Base-by-base conservation (phyloP, 1,139 yeast species). In the Diutina scorzettiae region DNA sequence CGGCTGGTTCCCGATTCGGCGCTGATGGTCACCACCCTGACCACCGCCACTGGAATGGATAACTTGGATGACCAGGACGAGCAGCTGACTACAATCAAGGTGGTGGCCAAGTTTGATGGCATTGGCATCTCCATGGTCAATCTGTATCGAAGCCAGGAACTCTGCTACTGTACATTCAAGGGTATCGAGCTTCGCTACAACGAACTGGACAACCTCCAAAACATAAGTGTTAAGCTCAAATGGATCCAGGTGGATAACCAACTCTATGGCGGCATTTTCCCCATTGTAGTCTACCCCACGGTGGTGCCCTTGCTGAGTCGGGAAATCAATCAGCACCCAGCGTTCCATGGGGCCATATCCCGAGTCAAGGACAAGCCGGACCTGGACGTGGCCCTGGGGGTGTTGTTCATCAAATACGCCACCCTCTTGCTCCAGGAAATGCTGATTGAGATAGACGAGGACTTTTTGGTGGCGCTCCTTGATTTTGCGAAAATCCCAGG, bases 191-290 rank as follows among this genome's bases (percentile, higher is more conserved):
- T 89, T 28, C 70, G 84, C 42, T 86, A 82, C 58, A 82, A 82
- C 53, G 91, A 85, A 49, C 83, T 96, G 0, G 94, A 86, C 41
- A 60, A 85, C 21, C 85, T 84, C 52, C 95, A 87, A 56, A 84
- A 84, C 23, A 55, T 83, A 43, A 79, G 93, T 49, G 64, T 81
- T 59, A 87, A 87, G 54, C 61, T 89, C 53, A 89, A 89, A 55
- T 93, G 98, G 98, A 66, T 91, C 36, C 99, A 93, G 58, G 71
- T 89, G 43, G 98, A 93, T 57, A 91, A 93, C 53, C 96, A 87
- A 55, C 62, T 91, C 36, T 85, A 78, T 57, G 95, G 96, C 1
- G 85, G 95, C 9, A 74, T 82, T 2, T 91, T 76, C 62, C 97
- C 96, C 5, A 91, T 89, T 44, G 68, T 91, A 18, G 53, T 91